Evolutionary conservation across 2,329 filamentous ascomycete genomes (phyloP).

Genomic region (Esteya vermicola): DNA sequence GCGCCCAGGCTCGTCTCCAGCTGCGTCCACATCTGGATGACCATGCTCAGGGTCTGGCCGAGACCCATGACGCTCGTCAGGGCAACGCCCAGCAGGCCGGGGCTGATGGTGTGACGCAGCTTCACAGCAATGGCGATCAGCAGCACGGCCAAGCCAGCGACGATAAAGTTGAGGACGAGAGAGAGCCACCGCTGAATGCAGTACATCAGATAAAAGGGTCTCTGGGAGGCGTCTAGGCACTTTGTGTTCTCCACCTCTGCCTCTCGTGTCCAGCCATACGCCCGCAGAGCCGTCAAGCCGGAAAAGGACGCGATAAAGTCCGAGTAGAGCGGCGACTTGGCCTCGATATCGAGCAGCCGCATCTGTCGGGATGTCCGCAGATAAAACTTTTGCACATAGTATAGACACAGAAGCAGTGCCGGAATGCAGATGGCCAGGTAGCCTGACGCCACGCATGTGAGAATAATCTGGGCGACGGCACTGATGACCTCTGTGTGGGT

Average conservation of each 20-base stretch:
- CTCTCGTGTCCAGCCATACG: conserved; percentile 23
- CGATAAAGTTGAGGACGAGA: conserved; percentile 24
- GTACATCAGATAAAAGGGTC: conserved; percentile 5
- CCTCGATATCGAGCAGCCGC: conserved; percentile 41
- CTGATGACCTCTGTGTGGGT: too few species aligned
- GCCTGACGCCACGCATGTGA: conserved; percentile 23
- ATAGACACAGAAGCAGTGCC: conserved; percentile 26
- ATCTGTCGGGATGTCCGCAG: conserved; percentile 42
- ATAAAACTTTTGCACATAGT: conserved; percentile 37
- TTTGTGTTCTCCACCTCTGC: background rate
- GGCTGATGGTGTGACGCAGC: conserved; percentile 7
- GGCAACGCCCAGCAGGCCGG: conserved; percentile 23
- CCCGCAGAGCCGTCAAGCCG: conserved; percentile 32
- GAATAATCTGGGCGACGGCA: conserved; percentile 15
- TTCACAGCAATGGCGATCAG: background rate
- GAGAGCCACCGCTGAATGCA: conserved; percentile 7
- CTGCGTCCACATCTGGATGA: conserved; percentile 18
- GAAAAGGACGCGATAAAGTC: conserved; percentile 30
- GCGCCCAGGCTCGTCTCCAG: conserved; percentile 20
- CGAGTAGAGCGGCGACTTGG: conserved; percentile 36
- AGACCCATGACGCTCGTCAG: conserved; percentile 22
- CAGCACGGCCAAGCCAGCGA: conserved; percentile 18
- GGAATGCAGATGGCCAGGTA: conserved; percentile 31
- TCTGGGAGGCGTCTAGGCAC: conserved; percentile 1
- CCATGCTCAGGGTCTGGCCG: conserved; percentile 14